Base-by-base conservation (phyloP, 23 red algal species). In the Pyropia haitanensis region DNA sequence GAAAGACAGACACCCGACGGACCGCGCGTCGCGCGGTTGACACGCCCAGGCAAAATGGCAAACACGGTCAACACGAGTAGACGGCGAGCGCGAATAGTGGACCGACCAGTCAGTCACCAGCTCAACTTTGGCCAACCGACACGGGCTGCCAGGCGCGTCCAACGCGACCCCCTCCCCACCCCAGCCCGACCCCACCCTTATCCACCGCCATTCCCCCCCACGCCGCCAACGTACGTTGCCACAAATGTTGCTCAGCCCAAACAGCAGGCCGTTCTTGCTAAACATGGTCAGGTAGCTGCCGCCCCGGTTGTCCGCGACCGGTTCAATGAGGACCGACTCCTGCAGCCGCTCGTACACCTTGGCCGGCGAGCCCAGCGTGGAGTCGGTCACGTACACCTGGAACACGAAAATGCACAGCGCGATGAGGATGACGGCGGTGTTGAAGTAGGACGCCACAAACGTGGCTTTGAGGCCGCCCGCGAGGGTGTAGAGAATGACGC, bases 401-500 rank as follows among this genome's bases (percentile, higher is more conserved):
- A 91, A 83, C 15, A 80, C 78, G 53, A 90, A 90, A 26, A 90
- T 90, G 57, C 73, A 80, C 22, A 90, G 61, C 25, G 76, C 25
- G 28, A 80, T 75, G 46, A 81, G 67, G 32, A 90, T 90, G 39
- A 90, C 68, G 18, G 69, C 85, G 20, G 85, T 90, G 76, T 90
- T 81, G 61, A 90, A 90, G 71, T 90, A 90, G 18, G 76, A 81
- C 3, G 85, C 76, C 17, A 90, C 73, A 62, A 90, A 90, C 0
- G 85, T 90, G 14, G 85, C 85, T 72, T 90, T 90, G 62, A 90
- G 85, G 0, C 85, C 85, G 4, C 85, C 85, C 8, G 85, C 85
- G 13, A 90, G 51, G 5, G 85, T 90, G 71, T 81, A 90, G 48
- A 90, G 49, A 18, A 90, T 90, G 58, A 90, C 85, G 49, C 85